phyloP scores from a whole-genome alignment of 2,329 filamentous ascomycete genomes.

The Nothopassalora personata region DNA sequence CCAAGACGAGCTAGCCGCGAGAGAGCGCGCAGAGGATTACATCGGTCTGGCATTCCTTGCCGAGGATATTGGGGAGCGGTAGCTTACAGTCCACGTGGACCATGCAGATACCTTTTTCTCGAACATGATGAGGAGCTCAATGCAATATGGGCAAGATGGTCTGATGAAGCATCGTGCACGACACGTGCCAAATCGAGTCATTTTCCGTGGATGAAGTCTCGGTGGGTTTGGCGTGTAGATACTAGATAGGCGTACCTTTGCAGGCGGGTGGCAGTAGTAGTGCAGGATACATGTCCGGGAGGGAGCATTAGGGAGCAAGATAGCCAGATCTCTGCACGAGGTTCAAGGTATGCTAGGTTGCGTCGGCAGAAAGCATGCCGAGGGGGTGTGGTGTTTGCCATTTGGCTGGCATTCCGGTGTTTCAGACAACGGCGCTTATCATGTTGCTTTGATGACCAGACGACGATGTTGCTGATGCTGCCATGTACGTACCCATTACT shows the following conservation, averaged over 20 bases:
- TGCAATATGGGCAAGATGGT: not conserved
- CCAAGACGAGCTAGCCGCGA: no score
- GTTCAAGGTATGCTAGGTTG: not conserved
- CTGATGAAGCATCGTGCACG: not conserved
- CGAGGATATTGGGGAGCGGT: not conserved
- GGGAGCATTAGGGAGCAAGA: not conserved
- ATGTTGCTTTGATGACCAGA: no score
- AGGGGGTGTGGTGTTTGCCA: constrained; percentile 1
- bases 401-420: constrained; percentile 10
- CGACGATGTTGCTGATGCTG: no score
- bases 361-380: not conserved
- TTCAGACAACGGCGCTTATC: constrained; percentile 2
- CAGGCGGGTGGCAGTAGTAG: not conserved
- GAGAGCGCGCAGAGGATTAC: not conserved
- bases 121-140: not conserved
- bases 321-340: not conserved
- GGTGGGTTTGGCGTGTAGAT: no score
- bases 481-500: no score
- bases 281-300: not conserved
- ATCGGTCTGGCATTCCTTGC: no score
- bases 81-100: not conserved
- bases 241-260: no score
- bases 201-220: not conserved
- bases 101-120: not conserved
- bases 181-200: not conserved